Conservation (phyloP, 2,329 filamentous ascomycete genomes). For the Ceratocystis lukuohia region DNA sequence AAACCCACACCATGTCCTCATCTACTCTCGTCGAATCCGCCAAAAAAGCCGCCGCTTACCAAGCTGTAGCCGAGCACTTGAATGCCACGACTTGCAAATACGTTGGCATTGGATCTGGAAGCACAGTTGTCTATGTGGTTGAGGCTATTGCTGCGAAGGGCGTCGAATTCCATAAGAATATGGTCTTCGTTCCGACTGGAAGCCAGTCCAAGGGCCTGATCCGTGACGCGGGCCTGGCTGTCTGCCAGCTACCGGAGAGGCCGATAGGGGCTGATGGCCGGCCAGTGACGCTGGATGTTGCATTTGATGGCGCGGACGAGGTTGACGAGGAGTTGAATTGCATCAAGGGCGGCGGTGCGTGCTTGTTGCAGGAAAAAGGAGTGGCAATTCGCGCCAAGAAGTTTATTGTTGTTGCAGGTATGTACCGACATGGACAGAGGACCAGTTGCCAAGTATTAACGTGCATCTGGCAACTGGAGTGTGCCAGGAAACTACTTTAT, state of each 20-base stretch:
- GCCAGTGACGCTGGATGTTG: slow-evolving; percentile 59
- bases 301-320: slow-evolving; percentile 94
- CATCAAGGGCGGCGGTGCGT: slow-evolving; percentile 97
- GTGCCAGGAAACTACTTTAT: not conserved
- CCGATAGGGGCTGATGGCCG: slow-evolving; percentile 39
- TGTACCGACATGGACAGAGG: slow-evolving; percentile 23
- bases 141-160: slow-evolving; percentile 59
- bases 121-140: slow-evolving; percentile 73
- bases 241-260: slow-evolving; percentile 65
- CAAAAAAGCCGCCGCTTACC: slow-evolving; percentile 61
- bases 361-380: slow-evolving; percentile 93
- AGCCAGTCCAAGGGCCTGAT: slow-evolving; percentile 85
- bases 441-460: too few relatives aligned
- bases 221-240: slow-evolving; percentile 58
- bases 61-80: slow-evolving; percentile 62
- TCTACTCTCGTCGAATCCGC: slow-evolving; percentile 49
- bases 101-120: slow-evolving; percentile 69
- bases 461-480: not conserved
- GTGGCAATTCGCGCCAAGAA: slow-evolving; percentile 73
- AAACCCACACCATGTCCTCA: slow-evolving; percentile 26
- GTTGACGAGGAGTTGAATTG: slow-evolving; percentile 90
- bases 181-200: slow-evolving; percentile 85
- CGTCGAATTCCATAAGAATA: slow-evolving; percentile 40
- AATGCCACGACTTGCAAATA: slow-evolving; percentile 41
- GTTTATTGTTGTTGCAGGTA: slow-evolving; percentile 77